Evolutionary conservation across 2,329 filamentous ascomycete genomes (phyloP).

Genomic region (Claviceps africana): DNA sequence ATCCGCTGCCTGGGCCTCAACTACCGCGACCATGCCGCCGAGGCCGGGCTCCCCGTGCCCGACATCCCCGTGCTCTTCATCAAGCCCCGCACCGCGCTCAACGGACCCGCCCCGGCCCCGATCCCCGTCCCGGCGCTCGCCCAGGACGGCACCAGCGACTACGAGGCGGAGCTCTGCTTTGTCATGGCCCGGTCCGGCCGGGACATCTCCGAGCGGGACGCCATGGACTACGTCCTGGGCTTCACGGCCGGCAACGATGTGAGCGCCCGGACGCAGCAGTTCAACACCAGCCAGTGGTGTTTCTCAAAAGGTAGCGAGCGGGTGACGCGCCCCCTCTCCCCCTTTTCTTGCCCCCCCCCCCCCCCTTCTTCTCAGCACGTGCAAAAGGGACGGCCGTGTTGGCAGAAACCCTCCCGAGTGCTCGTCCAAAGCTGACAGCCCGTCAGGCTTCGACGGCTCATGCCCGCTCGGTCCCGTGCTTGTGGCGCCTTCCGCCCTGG

Average conservation of each 20-base stretch:
- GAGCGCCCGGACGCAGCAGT: conserved; percentile 22
- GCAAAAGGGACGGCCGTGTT: no score
- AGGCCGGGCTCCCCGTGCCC: conserved; percentile 23
- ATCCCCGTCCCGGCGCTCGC: conserved; percentile 13
- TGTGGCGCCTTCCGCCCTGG: conserved; percentile 16
- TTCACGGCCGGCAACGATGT: conserved; percentile 27
- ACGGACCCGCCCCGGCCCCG: conserved; percentile 17
- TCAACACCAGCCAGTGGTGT: conserved; percentile 24
- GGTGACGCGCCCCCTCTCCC: no score
- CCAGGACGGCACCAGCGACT: conserved; percentile 22
- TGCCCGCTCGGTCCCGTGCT: conserved; percentile 31
- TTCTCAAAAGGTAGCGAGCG: conserved; percentile 32
- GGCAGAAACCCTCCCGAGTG: not conserved
- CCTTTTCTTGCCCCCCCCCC: no score
- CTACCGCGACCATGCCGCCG: conserved; percentile 26
- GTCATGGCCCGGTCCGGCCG: conserved; percentile 26
- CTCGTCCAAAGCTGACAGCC: not conserved
- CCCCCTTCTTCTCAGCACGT: no score
- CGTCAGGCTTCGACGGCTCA: conserved; percentile 28
- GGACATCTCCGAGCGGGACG: conserved; percentile 23
- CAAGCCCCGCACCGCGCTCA: conserved; percentile 24
- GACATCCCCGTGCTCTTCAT: conserved; percentile 23
- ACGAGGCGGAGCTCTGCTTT: conserved; percentile 26
- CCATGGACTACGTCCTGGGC: conserved; percentile 25
- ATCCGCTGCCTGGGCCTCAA: conserved; percentile 33